phyloP scores from a whole-genome alignment of 345 rosid species.

The Gossypium stocksii region DNA sequence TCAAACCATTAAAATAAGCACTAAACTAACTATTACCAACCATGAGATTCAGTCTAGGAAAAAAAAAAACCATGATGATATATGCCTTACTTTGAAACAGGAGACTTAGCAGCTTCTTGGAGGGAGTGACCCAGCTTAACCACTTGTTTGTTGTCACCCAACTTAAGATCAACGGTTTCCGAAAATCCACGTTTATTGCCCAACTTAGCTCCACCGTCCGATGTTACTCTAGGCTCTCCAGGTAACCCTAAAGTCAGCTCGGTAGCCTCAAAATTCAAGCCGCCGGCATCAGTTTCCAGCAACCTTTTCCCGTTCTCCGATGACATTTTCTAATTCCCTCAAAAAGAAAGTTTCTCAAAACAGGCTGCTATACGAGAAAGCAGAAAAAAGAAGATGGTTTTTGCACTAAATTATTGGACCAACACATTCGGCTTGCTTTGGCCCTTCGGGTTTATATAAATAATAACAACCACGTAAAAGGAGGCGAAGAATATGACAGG shows the following conservation, averaged over 20 bases:
- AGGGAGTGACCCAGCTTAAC: background rate
- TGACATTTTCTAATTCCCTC: conserved; percentile 16
- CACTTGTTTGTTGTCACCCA: conserved; percentile 6
- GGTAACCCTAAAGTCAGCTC: conserved; percentile 61
- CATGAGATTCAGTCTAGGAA: background rate
- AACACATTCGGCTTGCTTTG: conserved; percentile 13
- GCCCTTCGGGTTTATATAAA: background rate
- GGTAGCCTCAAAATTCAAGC: conserved; percentile 43
- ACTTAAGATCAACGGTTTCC: conserved; percentile 40
- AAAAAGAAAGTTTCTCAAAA: background rate
- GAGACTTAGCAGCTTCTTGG: conserved; percentile 25
- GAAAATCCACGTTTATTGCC: conserved; percentile 40
- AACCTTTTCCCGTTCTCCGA: conserved; percentile 15
- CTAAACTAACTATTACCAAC: background rate
- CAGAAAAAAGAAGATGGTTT: background rate
- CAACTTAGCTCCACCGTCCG: conserved; percentile 11
- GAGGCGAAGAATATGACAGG: conserved; percentile 2
- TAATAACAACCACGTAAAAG: background rate
- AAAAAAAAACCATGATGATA: background rate
- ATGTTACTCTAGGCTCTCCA: conserved; percentile 26
- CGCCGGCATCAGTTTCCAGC: conserved; percentile 27
- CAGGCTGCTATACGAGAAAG: background rate
- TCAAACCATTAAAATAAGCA: background rate
- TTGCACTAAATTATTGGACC: conserved; percentile 5
- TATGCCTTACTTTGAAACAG: conserved; percentile 30